Base-by-base conservation (phyloP, 2,329 filamentous ascomycete species). In the Tympanopsis confertula region DNA sequence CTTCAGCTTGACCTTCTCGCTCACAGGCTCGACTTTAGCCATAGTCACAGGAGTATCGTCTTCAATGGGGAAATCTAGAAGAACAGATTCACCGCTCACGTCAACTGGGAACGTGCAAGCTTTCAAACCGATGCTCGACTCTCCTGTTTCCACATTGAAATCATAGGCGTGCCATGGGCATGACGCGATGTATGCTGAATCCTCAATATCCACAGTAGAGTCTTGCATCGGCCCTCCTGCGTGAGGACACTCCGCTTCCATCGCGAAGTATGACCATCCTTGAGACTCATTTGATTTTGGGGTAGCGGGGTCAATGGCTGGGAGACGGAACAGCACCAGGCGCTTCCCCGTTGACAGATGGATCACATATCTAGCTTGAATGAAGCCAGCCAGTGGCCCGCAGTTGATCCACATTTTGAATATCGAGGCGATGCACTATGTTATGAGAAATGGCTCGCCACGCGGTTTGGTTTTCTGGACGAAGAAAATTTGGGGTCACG, bases 111-210 rank as follows among this genome's bases (percentile, higher is more conserved):
- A 66, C 1, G 62, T 66, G 48, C 63, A 66, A 3, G 63, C 55
- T 47, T 63, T 64, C 41, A 66, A 54, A 10, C 63, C 63, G 14
- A 64, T 60, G 42, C 62, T 66, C 5, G 63, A 66, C 48, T 65
- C 59, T 38, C 63, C 63, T 1, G 63, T 66, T 47, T 66, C 61
- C 40, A 66, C 60, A 39, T 66, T 66, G 43, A 66, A 66, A 45
- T 66, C 63, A 44, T 66, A 66, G 2, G 63, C 63, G 47, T 66
- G 63, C 63, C 63, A 66, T 13, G 63, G 63, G 41, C 63, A 66
- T 2, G 62, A 65, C 14, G 56, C 62, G 18, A 66, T 48, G 42
- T 66, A 66, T 2, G 61, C 60, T 0, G 62, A 65, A 41, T 66
- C 63, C 41, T 66, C 63, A 38, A 66, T 66, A 38, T 66, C 63